These are phyloP conservation scores for Candida xiaguanensis DNA, from an alignment of 805 yeast species.

Conservation along the genomic window DNA sequence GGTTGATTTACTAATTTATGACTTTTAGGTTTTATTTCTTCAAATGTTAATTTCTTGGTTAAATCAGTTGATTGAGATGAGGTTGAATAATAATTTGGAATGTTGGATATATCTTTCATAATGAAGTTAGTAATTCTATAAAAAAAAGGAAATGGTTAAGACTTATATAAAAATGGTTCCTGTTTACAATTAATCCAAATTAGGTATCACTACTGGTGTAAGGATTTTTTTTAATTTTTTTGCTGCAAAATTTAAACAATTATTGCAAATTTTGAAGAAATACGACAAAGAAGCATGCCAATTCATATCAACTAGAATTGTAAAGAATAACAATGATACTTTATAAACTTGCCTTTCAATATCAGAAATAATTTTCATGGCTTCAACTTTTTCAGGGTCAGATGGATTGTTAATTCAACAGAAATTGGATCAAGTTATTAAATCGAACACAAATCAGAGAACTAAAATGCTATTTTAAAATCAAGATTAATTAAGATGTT, in stretches of 20 bases:
- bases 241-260: conserved; percentile 4
- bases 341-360: no score
- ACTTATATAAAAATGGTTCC: background rate
- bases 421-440: no score
- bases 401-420: no score
- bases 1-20: background rate
- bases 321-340: no score
- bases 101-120: conserved; percentile 3
- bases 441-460: no score
- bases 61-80: background rate
- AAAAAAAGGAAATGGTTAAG: background rate
- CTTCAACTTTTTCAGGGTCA: no score
- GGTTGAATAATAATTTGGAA: background rate
- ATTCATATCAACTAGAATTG: no score
- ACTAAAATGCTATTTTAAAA: no score
- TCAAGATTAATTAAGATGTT: no score
- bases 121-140: background rate
- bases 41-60: background rate
- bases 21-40: background rate
- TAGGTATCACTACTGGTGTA: conserved; percentile 1
- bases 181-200: conserved; percentile 3
- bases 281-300: no score
- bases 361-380: no score
- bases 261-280: background rate
- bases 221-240: conserved; percentile 1